These are phyloP conservation scores for Colletotrichum liaoningense DNA, from an alignment of 2,329 filamentous ascomycete species.

Conservation along the genomic window DNA sequence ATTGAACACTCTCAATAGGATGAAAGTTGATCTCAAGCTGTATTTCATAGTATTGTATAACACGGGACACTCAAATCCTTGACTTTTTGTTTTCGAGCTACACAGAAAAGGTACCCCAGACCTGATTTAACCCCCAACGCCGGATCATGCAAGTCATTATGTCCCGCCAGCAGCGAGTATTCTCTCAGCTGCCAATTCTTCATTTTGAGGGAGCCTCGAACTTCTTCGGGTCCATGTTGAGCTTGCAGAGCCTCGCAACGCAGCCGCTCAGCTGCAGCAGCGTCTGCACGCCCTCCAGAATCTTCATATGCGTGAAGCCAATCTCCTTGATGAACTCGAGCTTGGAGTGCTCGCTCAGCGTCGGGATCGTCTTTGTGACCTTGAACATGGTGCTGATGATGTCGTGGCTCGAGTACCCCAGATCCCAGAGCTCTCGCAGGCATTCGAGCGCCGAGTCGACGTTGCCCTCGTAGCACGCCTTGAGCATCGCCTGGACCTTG, in stretches of 20 bases:
- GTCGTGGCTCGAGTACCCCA: conserved; percentile 98
- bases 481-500: conserved; percentile 98
- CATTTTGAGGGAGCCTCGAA: conserved; percentile 65
- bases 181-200: conserved; percentile 16
- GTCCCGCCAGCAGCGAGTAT: not conserved
- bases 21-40: conserved; percentile 9
- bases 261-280: conserved; percentile 94
- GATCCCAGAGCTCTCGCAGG: conserved; percentile 89
- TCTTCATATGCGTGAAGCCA: conserved; percentile 98
- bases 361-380: conserved; percentile 95
- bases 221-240: conserved; percentile 94
- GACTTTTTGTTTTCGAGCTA: conserved; percentile 6
- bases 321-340: conserved; percentile 99
- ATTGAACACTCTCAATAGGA: not conserved
- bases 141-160: conserved; percentile 42
- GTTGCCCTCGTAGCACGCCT: conserved; percentile 93
- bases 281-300: conserved; percentile 97
- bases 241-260: conserved; percentile 88
- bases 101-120: conserved; percentile 13
- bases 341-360: conserved; percentile 92
- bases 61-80: conserved; percentile 16
- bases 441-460: conserved; percentile 88
- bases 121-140: conserved; percentile 44
- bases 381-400: conserved; percentile 99
- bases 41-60: conserved; percentile 27